These are phyloP conservation scores for Pulveroboletus frians DNA, from an alignment of 768 basidiomycete species.

Conservation along the genomic window DNA sequence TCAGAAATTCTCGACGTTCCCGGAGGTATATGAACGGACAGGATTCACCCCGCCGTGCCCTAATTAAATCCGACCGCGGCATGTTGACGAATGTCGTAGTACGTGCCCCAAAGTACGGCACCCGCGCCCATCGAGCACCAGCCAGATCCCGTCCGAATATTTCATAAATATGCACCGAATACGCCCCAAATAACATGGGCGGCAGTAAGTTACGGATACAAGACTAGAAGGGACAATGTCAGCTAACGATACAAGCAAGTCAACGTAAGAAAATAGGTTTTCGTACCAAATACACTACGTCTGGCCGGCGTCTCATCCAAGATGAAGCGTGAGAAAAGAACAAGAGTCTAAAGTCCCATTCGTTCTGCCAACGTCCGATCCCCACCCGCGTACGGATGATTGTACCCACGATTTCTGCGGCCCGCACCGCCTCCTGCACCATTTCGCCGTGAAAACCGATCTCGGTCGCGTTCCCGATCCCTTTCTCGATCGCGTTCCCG, in stretches of 20 bases:
- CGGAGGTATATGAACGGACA: neutral
- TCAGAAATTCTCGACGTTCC: neutral
- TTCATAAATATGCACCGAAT: constrained; percentile 28
- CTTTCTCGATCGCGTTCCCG: constrained; percentile 33
- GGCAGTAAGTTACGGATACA: constrained; percentile 32
- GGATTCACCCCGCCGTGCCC: neutral
- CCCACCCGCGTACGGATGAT: constrained; percentile 33
- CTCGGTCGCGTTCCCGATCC: constrained; percentile 36
- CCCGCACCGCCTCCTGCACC: constrained; percentile 37
- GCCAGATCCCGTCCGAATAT: neutral
- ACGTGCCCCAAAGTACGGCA: neutral
- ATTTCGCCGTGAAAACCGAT: constrained; percentile 39
- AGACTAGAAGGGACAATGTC: constrained; percentile 21
- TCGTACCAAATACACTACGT: constrained; percentile 38
- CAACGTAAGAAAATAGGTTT: constrained; percentile 3
- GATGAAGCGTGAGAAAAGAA: constrained; percentile 16
- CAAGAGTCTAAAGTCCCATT: constrained; percentile 58
- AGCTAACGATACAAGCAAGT: constrained; percentile 29
- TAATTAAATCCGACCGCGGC: neutral
- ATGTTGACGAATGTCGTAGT: neutral
- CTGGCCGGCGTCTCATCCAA: constrained; percentile 19
- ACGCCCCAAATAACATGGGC: constrained; percentile 19
- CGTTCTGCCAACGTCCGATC: constrained; percentile 85
- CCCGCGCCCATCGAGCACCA: neutral
- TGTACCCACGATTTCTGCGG: constrained; percentile 36